Evolutionary conservation across 2,329 filamentous ascomycete genomes (phyloP).

Genomic region (Apiospora saccharicola): DNA sequence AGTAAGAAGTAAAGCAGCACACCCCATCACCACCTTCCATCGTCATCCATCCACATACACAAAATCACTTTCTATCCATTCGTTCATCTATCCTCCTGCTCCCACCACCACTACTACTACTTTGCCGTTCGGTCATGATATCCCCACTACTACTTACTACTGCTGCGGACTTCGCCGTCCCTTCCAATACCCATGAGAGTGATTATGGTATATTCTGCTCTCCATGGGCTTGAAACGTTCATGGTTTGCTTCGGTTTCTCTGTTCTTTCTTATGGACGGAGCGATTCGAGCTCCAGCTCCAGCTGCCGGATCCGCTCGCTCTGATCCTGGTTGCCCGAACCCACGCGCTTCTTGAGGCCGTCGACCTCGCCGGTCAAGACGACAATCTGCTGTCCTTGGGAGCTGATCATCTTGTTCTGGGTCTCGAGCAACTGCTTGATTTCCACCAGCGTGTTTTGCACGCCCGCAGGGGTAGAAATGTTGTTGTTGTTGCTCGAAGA

Average conservation of each 20-base stretch:
- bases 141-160: neutral
- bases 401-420: conserved; percentile 78
- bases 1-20: conserved; percentile 6
- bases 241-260: neutral
- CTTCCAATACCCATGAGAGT: neutral
- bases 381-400: conserved; percentile 76
- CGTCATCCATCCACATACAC: neutral
- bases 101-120: neutral
- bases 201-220: neutral
- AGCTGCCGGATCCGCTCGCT: conserved; percentile 72
- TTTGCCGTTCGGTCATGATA: neutral
- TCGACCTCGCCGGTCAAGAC: conserved; percentile 78
- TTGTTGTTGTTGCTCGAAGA: conserved; percentile 37
- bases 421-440: conserved; percentile 80
- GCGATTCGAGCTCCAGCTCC: conserved; percentile 72
- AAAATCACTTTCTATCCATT: neutral
- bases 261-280: conserved; percentile 55
- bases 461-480: conserved; percentile 51
- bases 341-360: conserved; percentile 78
- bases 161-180: neutral
- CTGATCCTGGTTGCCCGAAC: conserved; percentile 66
- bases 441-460: conserved; percentile 73
- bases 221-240: neutral
- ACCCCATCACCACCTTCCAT: neutral
- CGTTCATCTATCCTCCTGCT: neutral